Percentiles rank a stretch among this genome's conserved stretches.
Conservation (phyloP, 257 asterid genomes). For the Capsicum baccatum region DNA sequence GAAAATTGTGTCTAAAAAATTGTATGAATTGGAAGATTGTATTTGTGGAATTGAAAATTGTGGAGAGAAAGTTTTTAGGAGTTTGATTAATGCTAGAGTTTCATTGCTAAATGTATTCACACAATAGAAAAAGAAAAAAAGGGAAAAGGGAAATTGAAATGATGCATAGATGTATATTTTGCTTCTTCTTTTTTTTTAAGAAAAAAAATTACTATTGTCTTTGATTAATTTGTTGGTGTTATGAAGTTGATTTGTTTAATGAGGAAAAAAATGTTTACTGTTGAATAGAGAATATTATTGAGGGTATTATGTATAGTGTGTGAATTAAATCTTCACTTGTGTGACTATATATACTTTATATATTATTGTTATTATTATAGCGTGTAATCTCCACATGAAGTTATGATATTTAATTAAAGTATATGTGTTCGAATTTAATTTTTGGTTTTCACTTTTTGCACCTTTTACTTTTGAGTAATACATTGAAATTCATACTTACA, state of each 20-base stretch:
- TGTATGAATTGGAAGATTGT: constrained; percentile 68
- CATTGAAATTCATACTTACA: not conserved
- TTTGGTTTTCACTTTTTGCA: not conserved
- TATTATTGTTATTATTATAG: too few species aligned
- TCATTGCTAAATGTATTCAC: constrained; percentile 81
- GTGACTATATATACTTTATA: too few species aligned
- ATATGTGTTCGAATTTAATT: too few species aligned
- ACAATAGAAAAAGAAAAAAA: constrained; percentile 28
- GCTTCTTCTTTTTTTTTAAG: not conserved
- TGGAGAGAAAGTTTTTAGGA: constrained; percentile 71
- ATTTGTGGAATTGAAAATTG: constrained; percentile 63
- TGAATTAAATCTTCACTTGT: too few species aligned
- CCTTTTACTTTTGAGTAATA: not conserved
- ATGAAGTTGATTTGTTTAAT: not conserved
- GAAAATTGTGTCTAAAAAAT: constrained; percentile 53
- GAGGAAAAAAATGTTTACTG: not conserved
- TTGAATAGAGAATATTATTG: not conserved
- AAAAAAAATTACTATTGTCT: not conserved
- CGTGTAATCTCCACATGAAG: not conserved
- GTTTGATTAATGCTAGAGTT: constrained; percentile 79
- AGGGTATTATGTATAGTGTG: too few species aligned
- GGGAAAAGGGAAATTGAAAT: not conserved
- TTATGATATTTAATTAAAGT: not conserved
- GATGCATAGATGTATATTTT: constrained; percentile 25
- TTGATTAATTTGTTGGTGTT: not conserved